Base-by-base conservation (phyloP, 176 grass and related monocot species). In the barley (Hordeum vulgare) region DNA sequence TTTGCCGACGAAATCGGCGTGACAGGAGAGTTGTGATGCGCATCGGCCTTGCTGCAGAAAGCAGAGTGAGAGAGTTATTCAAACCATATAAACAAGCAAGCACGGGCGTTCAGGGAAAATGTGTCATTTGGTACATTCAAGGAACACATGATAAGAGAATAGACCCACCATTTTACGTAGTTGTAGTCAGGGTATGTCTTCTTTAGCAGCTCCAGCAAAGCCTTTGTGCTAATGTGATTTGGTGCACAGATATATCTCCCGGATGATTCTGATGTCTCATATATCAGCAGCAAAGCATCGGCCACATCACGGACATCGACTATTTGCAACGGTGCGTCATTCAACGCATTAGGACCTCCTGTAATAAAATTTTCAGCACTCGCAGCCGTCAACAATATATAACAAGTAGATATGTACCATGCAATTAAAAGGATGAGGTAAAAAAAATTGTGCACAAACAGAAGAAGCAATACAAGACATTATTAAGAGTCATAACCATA, bases 291-390 rank as follows among this genome's bases (percentile, higher is more conserved):
- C 60, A 83, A 45, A 15, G 79, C 78, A 12, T 90, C 84, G 0
- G 58, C 47, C 1, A 86, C 40, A 56, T 90, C 88, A 3, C 84
- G 79, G 7, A 86, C 84, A 47, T 90, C 79, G 0, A 86, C 59
- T 20, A 81, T 8, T 8, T 61, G 40, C 63, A 39, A 86, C 31
- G 64, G 37, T 3, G 10, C 44, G 79, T 86, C 68, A 15, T 11
- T 5, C 26, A 90, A 18, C 3, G 5, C 35, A 9, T 83, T 67
- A 10, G 80, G 74, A 33, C 79, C 79, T 31, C 88, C 60, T 90
- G 77, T 9, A 53, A 79, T 31, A 34, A 53, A 66, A 17, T 5
- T 12, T 7, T 26, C 37, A 44, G n/a, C 47, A 9, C 4, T 37
- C 17, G 29, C 29, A 40, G 35, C 20, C 14, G 54, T 57, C 54